These are phyloP conservation scores for Dacryopinax primogenitus DNA, from an alignment of 768 basidiomycete genomes.

Conservation along the genomic window DNA sequence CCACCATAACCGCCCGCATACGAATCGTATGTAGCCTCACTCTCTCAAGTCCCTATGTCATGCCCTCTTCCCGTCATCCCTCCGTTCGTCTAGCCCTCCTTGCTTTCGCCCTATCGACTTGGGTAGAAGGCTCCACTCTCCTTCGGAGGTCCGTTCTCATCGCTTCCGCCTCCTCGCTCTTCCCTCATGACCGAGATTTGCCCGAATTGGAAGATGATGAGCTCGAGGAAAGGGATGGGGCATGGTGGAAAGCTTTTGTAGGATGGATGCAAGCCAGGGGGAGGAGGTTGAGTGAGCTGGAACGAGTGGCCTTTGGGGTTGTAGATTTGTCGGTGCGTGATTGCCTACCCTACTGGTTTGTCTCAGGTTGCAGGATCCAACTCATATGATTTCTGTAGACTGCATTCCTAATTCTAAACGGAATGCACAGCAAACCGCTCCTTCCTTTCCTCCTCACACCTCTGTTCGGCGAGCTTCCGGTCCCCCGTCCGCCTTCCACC, in stretches of 20 bases:
- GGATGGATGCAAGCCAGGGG: constrained; percentile 10
- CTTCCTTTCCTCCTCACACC: constrained; percentile 21
- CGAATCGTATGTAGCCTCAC: neutral
- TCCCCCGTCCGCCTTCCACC: constrained; percentile 15
- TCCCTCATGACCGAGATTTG: neutral
- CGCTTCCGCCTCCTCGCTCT: neutral
- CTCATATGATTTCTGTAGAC: constrained; percentile 11
- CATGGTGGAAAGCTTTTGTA: neutral
- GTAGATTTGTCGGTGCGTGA: constrained; percentile 14
- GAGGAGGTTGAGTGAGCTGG: constrained; percentile 16
- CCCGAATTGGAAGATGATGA: neutral
- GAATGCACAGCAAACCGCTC: constrained; percentile 16
- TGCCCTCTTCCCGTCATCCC: neutral
- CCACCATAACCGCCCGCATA: neutral
- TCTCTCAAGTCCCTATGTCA: neutral
- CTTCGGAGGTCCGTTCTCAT: neutral
- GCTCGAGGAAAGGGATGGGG: neutral
- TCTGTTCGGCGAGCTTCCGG: constrained; percentile 17
- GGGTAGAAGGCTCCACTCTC: constrained; percentile 1
- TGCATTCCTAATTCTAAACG: constrained; percentile 15
- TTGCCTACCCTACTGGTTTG: neutral
- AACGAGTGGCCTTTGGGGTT: constrained; percentile 12
- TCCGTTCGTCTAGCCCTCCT: neutral
- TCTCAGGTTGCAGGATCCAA: too few species aligned
- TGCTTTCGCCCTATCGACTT: neutral